These are phyloP conservation scores for Kwoniella sp. DNA, from an alignment of 768 basidiomycete genomes.

Conservation along the genomic window DNA sequence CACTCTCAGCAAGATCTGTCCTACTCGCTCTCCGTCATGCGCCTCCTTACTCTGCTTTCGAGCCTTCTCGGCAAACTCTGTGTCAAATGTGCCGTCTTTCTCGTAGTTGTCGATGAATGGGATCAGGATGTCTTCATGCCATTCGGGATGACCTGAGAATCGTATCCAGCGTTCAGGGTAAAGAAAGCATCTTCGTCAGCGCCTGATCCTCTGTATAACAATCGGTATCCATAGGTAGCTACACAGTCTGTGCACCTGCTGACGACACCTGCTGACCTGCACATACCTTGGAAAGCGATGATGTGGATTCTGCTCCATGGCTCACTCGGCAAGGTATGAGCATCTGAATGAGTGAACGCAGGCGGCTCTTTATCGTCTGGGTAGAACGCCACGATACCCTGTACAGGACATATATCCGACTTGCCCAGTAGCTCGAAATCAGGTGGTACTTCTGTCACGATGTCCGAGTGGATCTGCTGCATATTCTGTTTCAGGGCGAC, in stretches of 20 bases:
- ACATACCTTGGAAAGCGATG: constrained; percentile 44
- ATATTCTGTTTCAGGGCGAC: constrained; percentile 25
- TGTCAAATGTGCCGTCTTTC: constrained; percentile 34
- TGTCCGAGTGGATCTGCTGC: constrained; percentile 49
- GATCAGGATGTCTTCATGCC: constrained; percentile 44
- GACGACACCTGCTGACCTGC: no score
- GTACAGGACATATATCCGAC: constrained; percentile 36
- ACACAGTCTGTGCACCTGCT: no score
- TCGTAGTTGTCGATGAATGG: constrained; percentile 45
- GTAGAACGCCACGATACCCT: constrained; percentile 45
- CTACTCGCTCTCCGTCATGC: constrained; percentile 38
- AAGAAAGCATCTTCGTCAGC: no score
- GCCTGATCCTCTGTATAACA: neutral
- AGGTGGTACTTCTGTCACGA: constrained; percentile 30
- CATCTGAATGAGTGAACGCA: constrained; percentile 39
- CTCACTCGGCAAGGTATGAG: constrained; percentile 30
- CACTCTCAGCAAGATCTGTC: constrained; percentile 33
- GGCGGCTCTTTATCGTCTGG: constrained; percentile 22
- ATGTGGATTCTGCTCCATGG: constrained; percentile 42
- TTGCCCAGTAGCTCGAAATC: constrained; percentile 36
- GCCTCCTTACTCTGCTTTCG: constrained; percentile 25
- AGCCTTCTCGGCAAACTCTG: constrained; percentile 36
- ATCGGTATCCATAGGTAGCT: no score
- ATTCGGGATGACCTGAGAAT: constrained; percentile 41
- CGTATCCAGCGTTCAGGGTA: no score